Conservation (phyloP, 1,284 basidiomycete species). For the Ustilago lituana region DNA sequence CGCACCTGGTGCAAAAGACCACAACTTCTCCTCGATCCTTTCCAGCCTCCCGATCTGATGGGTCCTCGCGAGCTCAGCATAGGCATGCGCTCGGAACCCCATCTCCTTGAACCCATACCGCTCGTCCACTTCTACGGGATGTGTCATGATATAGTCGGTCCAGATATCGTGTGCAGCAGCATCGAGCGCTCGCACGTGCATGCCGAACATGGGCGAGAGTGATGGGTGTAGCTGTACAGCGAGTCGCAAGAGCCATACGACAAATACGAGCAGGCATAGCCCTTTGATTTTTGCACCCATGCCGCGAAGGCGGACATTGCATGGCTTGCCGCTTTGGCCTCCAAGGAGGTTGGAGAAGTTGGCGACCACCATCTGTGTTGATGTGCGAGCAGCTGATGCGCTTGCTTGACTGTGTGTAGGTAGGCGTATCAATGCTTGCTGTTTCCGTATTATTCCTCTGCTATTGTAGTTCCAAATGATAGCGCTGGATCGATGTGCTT, state of each 20-base stretch:
- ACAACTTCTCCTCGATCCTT: conserved; percentile 25
- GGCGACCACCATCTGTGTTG: conserved; percentile 16
- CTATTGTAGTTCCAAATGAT: too few species aligned
- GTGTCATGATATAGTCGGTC: conserved; percentile 34
- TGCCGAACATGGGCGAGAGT: conserved; percentile 33
- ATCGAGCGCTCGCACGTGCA: conserved; percentile 29
- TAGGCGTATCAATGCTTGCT: too few species aligned
- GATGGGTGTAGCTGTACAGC: conserved; percentile 18
- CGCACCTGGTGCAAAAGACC: conserved; percentile 28
- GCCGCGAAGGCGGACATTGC: conserved; percentile 3
- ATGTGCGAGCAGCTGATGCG: neutral
- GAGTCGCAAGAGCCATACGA: conserved; percentile 21
- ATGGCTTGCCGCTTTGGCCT: neutral
- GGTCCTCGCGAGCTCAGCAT: conserved; percentile 35
- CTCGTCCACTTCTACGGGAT: conserved; percentile 43
- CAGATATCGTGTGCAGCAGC: conserved; percentile 33
- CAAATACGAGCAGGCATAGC: conserved; percentile 10
- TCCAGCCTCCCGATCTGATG: conserved; percentile 28
- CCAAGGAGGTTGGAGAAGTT: conserved; percentile 11
- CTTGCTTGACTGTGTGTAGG: too few species aligned
- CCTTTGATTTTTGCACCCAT: conserved; percentile 13
- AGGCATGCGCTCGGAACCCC: conserved; percentile 40
- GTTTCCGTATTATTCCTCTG: too few species aligned
- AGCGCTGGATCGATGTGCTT: too few species aligned
- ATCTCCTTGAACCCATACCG: conserved; percentile 41